phyloP scores from a whole-genome alignment of 306 rosid species.

The Lathyrus tuberosus region DNA sequence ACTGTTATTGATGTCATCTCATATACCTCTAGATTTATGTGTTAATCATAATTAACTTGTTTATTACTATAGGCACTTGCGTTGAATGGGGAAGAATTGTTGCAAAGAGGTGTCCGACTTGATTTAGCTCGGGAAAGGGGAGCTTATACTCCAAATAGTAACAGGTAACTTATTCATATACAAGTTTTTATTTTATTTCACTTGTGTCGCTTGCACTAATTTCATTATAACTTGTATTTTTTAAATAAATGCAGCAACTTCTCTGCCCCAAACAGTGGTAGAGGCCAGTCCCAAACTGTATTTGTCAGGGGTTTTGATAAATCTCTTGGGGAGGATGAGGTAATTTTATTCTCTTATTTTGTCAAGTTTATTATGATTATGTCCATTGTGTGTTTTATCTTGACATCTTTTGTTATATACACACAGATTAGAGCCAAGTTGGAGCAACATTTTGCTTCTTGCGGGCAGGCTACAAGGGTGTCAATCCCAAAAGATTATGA shows the following conservation, averaged over 20 bases:
- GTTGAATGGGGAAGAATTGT: conserved; percentile 53
- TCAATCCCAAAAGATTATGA: conserved; percentile 79
- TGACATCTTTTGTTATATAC: neutral
- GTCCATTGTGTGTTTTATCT: neutral
- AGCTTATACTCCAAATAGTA: conserved; percentile 56
- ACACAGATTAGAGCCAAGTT: conserved; percentile 59
- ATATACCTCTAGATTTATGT: neutral
- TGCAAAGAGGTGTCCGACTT: conserved; percentile 58
- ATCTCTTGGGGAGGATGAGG: conserved; percentile 72
- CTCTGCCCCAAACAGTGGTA: conserved; percentile 63
- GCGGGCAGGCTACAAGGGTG: conserved; percentile 76
- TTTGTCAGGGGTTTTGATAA: conserved; percentile 74
- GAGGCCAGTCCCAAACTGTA: conserved; percentile 47
- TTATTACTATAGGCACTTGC: conserved; percentile 56
- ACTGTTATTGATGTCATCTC: neutral
- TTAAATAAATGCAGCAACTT: conserved; percentile 50
- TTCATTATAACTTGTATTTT: neutral
- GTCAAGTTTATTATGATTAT: neutral
- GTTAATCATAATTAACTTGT: neutral
- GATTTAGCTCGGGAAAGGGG: conserved; percentile 78
- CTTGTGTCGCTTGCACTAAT: no score
- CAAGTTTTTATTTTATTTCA: neutral
- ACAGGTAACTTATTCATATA: conserved; percentile 40
- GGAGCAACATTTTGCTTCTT: conserved; percentile 56
- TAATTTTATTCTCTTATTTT: conserved; percentile 12